Base-by-base conservation (phyloP, 306 rosid species). In the Prinsepia uniflora region DNA sequence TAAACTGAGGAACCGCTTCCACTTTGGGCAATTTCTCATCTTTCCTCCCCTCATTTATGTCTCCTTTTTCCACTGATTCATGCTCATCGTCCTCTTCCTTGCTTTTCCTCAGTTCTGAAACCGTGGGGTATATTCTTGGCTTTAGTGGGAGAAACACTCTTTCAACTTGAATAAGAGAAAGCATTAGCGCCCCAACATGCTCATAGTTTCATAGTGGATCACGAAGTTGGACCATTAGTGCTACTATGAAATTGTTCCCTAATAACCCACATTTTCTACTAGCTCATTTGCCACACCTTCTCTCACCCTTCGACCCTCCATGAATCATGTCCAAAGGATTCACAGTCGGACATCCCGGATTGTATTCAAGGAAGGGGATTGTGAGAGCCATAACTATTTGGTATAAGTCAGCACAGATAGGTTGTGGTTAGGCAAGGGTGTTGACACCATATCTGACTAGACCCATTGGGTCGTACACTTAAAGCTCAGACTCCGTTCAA, bases 131-230 rank as follows among this genome's bases (percentile, higher is more conserved):
- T 17, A 88, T 75, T 69, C 69, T 84, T 13, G 94, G 97, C 83
- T 89, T 94, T 5, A 96, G 96, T 11, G 89, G 96, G 76, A 84
- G 61, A 65, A 90, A 87, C 69, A 86, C 89, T 72, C 98, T 89
- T 83, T 94, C 97, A 2, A 94, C 97, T 79, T 90, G 96, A 79
- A 90, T 85, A 18, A 90, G 95, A 80, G 89, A 67, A 57, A 90
- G 95, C 97, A 94, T 94, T 60, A 92, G 95, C 39, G 90, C 76
- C 55, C 98, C 96, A 62, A 94, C 97, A 19, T 87, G 87, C 80
- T 94, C 97, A 68, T 87, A 90, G 58, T 90, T 78, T 78, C 98
- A 81, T 56, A 89, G 41, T 57, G 96, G 98, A 82, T 94, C 95
- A 42, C 89, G 96, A 70, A 94, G 97, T 73, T 94, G 98, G 79